Percentiles rank a stretch among this genome's conserved stretches.
phyloP scores from a whole-genome alignment of 345 rosid species.

The Salix arbutifolia region DNA sequence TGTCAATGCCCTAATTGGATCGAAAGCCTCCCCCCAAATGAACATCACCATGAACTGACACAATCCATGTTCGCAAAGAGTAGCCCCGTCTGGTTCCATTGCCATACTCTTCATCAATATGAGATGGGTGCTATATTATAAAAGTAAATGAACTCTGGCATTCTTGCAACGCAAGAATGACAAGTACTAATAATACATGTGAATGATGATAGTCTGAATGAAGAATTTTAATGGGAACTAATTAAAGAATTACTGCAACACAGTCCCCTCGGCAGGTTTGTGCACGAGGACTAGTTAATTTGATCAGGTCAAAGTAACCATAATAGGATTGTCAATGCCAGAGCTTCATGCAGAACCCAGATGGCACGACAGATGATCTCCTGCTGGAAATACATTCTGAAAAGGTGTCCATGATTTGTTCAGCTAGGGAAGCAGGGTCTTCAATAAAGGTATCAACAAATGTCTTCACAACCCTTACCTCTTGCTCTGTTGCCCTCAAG shows the following conservation, averaged over 20 bases:
- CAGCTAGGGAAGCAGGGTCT: constrained; percentile 78
- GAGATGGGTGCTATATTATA: constrained; percentile 8
- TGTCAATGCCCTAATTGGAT: constrained; percentile 28
- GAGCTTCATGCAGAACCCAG: constrained; percentile 86
- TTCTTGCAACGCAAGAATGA: constrained; percentile 37
- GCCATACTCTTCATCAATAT: constrained; percentile 27
- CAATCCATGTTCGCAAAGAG: constrained; percentile 26
- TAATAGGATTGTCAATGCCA: constrained; percentile 55
- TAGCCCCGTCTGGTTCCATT: constrained; percentile 30
- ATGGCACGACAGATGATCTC: constrained; percentile 50
- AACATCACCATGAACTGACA: constrained; percentile 18
- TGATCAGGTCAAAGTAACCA: background rate
- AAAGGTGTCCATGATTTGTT: constrained; percentile 88
- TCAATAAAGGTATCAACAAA: constrained; percentile 64
- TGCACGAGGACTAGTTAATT: constrained; percentile 6
- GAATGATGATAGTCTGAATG: constrained; percentile 24
- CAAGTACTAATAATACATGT: constrained; percentile 20
- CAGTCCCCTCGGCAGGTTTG: constrained; percentile 25
- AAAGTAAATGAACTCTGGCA: constrained; percentile 16
- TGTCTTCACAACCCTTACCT: constrained; percentile 74
- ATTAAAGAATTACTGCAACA: constrained; percentile 39
- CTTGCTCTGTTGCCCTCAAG: constrained; percentile 74
- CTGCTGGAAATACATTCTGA: constrained; percentile 62
- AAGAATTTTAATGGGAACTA: constrained; percentile 30
- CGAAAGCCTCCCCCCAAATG: constrained; percentile 23